These are phyloP conservation scores for Talaromyces sp. DNA, from an alignment of 2,329 filamentous ascomycete species.

Conservation along the genomic window DNA sequence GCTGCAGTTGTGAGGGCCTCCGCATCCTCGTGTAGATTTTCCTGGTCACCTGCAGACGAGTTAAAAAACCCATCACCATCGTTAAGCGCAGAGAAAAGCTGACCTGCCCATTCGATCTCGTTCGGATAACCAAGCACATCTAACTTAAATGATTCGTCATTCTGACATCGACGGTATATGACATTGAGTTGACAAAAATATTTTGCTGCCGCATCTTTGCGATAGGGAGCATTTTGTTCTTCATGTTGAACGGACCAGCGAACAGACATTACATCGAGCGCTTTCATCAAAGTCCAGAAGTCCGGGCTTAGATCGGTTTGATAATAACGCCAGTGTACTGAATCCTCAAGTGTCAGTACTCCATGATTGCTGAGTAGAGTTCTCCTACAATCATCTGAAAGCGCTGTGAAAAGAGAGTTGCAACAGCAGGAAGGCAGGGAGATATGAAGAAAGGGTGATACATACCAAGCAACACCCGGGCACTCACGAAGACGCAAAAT, in stretches of 20 bases:
- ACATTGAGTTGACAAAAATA: background rate
- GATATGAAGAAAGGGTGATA: background rate
- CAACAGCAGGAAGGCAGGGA: background rate
- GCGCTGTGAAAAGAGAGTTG: background rate
- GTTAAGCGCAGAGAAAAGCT: background rate
- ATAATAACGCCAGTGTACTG: slow-evolving; percentile 26
- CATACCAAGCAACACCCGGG: background rate
- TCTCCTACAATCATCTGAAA: background rate
- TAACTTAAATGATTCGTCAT: background rate
- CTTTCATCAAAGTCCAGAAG: slow-evolving; percentile 24
- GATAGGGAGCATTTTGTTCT: slow-evolving; percentile 15
- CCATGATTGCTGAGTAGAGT: background rate
- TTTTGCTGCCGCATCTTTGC: slow-evolving; percentile 4
- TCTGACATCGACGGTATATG: background rate
- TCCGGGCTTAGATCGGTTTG: slow-evolving; percentile 21
- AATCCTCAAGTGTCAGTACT: background rate
- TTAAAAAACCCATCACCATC: background rate
- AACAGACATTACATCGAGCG: slow-evolving; percentile 24
- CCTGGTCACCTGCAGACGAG: background rate
- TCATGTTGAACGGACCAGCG: slow-evolving; percentile 19
- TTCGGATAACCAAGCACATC: background rate
- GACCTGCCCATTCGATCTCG: background rate
- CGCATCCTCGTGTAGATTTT: background rate
- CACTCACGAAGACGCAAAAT: slow-evolving; percentile 5
- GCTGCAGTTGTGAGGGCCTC: background rate